A percentile compares a stretch with the other conserved stretches of the same genome.
Evolutionary conservation across 2,329 filamentous ascomycete genomes (phyloP).

Genomic region (Monosporascus sp.): DNA sequence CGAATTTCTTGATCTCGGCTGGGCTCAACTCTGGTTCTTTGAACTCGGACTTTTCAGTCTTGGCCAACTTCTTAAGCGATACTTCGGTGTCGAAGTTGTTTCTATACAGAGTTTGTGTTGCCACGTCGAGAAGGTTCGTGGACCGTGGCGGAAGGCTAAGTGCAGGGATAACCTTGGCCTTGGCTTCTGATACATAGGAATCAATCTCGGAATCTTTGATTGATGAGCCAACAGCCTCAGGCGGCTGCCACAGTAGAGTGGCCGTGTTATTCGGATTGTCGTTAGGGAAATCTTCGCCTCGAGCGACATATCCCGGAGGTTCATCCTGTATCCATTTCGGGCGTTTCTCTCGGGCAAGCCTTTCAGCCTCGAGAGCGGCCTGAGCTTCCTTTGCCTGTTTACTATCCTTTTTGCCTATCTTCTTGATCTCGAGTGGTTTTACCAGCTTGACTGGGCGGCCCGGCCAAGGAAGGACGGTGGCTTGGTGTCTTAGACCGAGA

Average conservation of each 20-base stretch:
- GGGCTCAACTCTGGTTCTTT: slow-evolving; percentile 78
- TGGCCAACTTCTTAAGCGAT: slow-evolving; percentile 64
- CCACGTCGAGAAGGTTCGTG: slow-evolving; percentile 85
- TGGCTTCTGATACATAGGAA: slow-evolving; percentile 69
- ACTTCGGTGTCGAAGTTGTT: slow-evolving; percentile 65
- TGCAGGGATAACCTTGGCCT: slow-evolving; percentile 49
- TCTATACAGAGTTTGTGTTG: slow-evolving; percentile 66
- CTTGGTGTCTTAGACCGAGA: slow-evolving; percentile 86
- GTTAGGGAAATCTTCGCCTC: slow-evolving; percentile 71
- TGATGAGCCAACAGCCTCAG: slow-evolving; percentile 43
- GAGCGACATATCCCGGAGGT: slow-evolving; percentile 75
- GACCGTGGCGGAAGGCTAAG: slow-evolving; percentile 69
- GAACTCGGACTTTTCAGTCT: slow-evolving; percentile 64
- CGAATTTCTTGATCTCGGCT: slow-evolving; percentile 81
- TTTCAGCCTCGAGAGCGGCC: slow-evolving; percentile 76
- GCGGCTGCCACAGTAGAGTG: slow-evolving; percentile 73
- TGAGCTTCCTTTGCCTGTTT: slow-evolving; percentile 76
- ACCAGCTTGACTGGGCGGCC: slow-evolving; percentile 85
- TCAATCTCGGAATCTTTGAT: slow-evolving; percentile 57
- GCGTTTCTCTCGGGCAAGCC: slow-evolving; percentile 69
- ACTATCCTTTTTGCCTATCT: slow-evolving; percentile 69
- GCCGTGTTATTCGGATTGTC: slow-evolving; percentile 72
- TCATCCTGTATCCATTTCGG: slow-evolving; percentile 94
- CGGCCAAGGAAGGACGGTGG: slow-evolving; percentile 77
- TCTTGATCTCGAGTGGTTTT: slow-evolving; percentile 82